Percentiles rank a stretch among this genome's conserved stretches.
Evolutionary conservation across 2,329 filamentous ascomycete species (phyloP).

Genomic region (Alternaria sp.): DNA sequence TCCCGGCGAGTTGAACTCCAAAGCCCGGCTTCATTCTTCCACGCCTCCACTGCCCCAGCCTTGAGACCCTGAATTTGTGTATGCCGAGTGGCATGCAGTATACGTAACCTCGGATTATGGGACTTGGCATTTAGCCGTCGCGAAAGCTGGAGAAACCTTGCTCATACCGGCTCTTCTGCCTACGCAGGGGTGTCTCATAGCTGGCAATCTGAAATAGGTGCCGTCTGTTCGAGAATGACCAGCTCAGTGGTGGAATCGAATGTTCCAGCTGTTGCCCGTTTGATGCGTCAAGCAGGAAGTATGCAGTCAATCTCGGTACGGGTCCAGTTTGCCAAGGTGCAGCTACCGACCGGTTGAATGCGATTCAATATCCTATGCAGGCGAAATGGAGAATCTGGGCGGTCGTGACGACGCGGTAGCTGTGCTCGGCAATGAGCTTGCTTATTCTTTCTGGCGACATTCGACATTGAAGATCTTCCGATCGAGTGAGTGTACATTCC

Average conservation of each 20-base stretch:
- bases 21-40: not conserved
- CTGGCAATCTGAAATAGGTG: constrained; percentile 8
- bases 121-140: constrained; percentile 11
- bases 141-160: constrained; percentile 15
- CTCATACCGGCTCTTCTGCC: not conserved
- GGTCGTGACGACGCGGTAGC: constrained; percentile 6
- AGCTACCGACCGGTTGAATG: constrained; percentile 39
- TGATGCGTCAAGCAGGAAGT: not conserved
- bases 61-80: not conserved
- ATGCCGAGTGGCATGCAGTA: not conserved
- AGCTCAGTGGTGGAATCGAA: constrained; percentile 24
- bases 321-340: constrained; percentile 9
- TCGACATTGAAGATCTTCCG: not conserved
- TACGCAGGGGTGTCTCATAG: not conserved
- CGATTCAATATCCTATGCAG: constrained; percentile 32
- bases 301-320: constrained; percentile 4
- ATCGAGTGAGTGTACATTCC: not conserved
- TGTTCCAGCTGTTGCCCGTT: not conserved
- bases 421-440: constrained; percentile 5
- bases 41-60: not conserved
- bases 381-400: constrained; percentile 22
- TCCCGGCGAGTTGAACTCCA: not conserved
- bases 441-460: not conserved
- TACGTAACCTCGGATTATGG: not conserved
- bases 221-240: constrained; percentile 17